Evolutionary conservation across 805 yeast species (phyloP).

Genomic region (Clavispora fructus): DNA sequence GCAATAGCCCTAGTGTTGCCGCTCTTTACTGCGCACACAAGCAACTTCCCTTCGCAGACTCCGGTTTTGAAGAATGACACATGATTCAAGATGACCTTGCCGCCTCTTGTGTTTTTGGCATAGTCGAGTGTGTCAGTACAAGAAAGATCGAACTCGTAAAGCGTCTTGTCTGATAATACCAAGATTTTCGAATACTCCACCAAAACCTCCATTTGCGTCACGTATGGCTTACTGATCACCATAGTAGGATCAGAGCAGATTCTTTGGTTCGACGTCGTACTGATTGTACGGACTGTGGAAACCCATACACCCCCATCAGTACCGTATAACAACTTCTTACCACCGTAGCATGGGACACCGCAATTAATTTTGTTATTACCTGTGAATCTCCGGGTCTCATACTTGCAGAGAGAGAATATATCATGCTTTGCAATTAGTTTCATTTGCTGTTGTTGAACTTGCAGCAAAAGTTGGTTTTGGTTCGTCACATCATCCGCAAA

Average conservation of each 20-base stretch:
- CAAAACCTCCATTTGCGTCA: slow-evolving; percentile 83
- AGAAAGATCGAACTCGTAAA: slow-evolving; percentile 68
- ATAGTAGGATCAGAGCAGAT: slow-evolving; percentile 68
- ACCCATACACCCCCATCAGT: slow-evolving; percentile 89
- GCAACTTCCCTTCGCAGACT: slow-evolving; percentile 80
- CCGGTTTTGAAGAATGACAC: slow-evolving; percentile 90
- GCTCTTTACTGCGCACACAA: slow-evolving; percentile 84
- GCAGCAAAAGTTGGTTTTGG: slow-evolving; percentile 76
- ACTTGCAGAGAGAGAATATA: slow-evolving; percentile 70
- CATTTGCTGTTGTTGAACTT: slow-evolving; percentile 73
- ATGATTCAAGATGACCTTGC: slow-evolving; percentile 79
- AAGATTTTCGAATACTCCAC: slow-evolving; percentile 85
- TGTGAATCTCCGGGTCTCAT: slow-evolving; percentile 72
- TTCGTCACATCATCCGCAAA: slow-evolving; percentile 52
- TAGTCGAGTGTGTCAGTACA: slow-evolving; percentile 46
- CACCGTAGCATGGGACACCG: slow-evolving; percentile 92
- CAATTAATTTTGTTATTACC: slow-evolving; percentile 76
- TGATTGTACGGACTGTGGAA: slow-evolving; percentile 59
- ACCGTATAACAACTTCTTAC: slow-evolving; percentile 83
- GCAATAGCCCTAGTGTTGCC: slow-evolving; percentile 76
- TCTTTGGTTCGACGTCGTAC: slow-evolving; percentile 43
- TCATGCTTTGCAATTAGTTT: slow-evolving; percentile 67
- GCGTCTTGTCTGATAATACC: slow-evolving; percentile 73
- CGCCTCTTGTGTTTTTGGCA: slow-evolving; percentile 51
- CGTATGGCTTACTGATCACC: slow-evolving; percentile 68